Percentiles rank a stretch among this genome's conserved stretches.
Evolutionary conservation across 257 asterid genomes (phyloP).

Genomic region (Scutellaria minor): DNA sequence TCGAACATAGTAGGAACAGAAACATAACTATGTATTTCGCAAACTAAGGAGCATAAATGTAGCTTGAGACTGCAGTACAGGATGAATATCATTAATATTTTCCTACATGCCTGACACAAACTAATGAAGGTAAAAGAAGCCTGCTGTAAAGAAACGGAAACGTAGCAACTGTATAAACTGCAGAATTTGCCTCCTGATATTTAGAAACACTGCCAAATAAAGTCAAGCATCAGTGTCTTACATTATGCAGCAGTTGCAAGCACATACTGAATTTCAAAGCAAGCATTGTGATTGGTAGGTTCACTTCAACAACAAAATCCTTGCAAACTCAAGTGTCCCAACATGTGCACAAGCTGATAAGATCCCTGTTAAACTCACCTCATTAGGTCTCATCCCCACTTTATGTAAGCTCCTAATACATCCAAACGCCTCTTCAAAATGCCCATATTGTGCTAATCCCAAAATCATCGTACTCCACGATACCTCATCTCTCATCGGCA

Average conservation of each 20-base stretch:
- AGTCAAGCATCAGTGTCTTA: conserved; percentile 44
- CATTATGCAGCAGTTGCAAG: conserved; percentile 30
- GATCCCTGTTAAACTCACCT: conserved; percentile 79
- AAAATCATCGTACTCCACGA: conserved; percentile 88
- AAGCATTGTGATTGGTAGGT: conserved; percentile 19
- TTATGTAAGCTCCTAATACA: conserved; percentile 58
- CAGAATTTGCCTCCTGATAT: conserved; percentile 98
- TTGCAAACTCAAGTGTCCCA: conserved; percentile 70
- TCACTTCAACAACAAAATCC: conserved; percentile 30
- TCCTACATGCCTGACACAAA: too few relatives aligned
- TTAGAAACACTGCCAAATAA: conserved; percentile 77
- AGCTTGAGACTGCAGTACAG: too few relatives aligned
- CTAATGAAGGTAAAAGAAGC: too few relatives aligned
- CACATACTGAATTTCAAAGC: conserved; percentile 18
- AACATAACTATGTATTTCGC: too few relatives aligned
- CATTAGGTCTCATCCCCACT: conserved; percentile 63
- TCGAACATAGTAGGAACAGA: too few relatives aligned
- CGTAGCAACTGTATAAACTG: conserved; percentile 87
- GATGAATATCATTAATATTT: too few relatives aligned
- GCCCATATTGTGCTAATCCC: conserved; percentile 60
- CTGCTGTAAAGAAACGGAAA: conserved; percentile 72
- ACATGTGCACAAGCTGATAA: conserved; percentile 82
- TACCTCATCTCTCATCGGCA: conserved; percentile 63
- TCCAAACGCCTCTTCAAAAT: conserved; percentile 55
- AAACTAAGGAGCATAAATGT: too few relatives aligned